Evolutionary conservation across 2,329 filamentous ascomycete genomes (phyloP).

Genomic region (Aspergillus vadensis): DNA sequence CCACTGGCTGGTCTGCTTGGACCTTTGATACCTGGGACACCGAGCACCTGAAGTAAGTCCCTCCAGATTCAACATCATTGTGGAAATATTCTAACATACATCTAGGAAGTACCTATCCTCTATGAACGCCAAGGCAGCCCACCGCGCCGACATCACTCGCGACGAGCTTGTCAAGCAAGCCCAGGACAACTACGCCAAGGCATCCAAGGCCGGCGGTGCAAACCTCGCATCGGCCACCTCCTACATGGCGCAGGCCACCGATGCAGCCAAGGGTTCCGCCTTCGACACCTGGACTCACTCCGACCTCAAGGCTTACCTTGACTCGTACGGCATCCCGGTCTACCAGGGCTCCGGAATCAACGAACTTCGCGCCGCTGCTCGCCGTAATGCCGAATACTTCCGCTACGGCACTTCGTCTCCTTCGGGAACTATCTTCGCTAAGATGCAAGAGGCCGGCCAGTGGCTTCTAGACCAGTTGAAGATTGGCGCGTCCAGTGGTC

Average conservation of each 20-base stretch:
- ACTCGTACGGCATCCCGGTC: constrained; percentile 71
- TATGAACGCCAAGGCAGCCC: constrained; percentile 56
- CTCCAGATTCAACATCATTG: no score
- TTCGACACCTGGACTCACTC: constrained; percentile 73
- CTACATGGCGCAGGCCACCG: constrained; percentile 67
- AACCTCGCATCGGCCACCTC: constrained; percentile 67
- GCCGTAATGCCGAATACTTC: constrained; percentile 75
- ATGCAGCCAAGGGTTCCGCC: constrained; percentile 62
- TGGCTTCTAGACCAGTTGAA: constrained; percentile 54
- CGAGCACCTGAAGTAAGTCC: constrained; percentile 65
- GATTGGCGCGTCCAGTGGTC: constrained; percentile 50
- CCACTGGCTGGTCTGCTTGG: constrained; percentile 70
- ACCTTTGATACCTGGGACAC: constrained; percentile 76
- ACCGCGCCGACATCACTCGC: constrained; percentile 66
- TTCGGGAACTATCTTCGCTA: constrained; percentile 65
- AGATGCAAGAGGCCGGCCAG: constrained; percentile 53
- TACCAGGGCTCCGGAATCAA: constrained; percentile 70
- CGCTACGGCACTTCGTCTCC: constrained; percentile 72
- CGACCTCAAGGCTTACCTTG: constrained; percentile 76
- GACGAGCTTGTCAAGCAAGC: constrained; percentile 69
- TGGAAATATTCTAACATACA: not conserved
- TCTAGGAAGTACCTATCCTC: constrained; percentile 52
- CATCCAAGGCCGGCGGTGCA: constrained; percentile 50
- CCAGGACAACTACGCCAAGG: constrained; percentile 49
- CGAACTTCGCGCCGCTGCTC: constrained; percentile 69